phyloP scores from a whole-genome alignment of 257 asterid genomes.

The Fraxinus excelsior region DNA sequence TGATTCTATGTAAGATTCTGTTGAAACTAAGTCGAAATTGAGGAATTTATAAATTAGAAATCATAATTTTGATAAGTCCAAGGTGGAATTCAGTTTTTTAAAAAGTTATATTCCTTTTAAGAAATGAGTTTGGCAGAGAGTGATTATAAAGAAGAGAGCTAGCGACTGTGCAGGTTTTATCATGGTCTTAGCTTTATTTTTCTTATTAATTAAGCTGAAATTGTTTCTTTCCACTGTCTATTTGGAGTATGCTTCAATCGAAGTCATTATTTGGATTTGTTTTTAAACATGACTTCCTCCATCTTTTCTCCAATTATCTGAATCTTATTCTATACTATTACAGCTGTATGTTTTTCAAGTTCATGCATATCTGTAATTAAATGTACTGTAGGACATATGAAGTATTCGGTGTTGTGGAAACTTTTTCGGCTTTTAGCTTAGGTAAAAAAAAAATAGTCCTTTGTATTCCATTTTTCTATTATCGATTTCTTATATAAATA shows the following conservation, averaged over 20 bases:
- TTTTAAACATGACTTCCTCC: not conserved
- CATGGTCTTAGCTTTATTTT: not conserved
- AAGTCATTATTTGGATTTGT: not conserved
- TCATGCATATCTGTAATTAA: not conserved
- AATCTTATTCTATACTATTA: not conserved
- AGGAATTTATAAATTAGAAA: not conserved
- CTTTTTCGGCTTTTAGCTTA: not conserved
- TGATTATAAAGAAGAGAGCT: not conserved
- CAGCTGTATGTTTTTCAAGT: not conserved
- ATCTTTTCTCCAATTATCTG: not conserved
- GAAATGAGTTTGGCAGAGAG: not conserved
- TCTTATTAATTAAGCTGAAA: not conserved
- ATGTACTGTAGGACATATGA: not conserved
- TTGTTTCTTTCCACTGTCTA: not conserved
- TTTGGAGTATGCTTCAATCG: not conserved
- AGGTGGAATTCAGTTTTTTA: not conserved
- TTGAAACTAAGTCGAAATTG: not conserved
- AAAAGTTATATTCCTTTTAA: not conserved
- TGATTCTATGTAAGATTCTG: not conserved
- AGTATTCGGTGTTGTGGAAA: not conserved
- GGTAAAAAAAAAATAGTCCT: not conserved
- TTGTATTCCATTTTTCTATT: not conserved
- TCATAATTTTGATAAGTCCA: not conserved
- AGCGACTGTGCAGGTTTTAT: not conserved
- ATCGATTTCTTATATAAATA: not conserved